A percentile compares a stretch with the other conserved stretches of the same genome.
phyloP scores from a whole-genome alignment of 768 basidiomycete species.

The Russula vinacea region DNA sequence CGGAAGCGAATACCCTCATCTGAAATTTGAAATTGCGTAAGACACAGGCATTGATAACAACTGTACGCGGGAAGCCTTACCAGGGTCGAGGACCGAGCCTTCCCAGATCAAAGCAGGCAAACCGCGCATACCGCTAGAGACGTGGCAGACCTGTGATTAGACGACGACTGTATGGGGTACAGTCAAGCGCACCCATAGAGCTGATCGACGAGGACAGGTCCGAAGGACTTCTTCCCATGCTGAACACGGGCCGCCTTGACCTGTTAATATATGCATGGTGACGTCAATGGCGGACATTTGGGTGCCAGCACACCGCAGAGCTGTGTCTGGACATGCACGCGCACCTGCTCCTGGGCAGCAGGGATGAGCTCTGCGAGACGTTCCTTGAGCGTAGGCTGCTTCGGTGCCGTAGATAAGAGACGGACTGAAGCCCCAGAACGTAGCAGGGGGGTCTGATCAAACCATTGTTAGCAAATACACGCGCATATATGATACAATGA shows the following conservation, averaged over 20 bases:
- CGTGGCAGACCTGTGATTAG: constrained; percentile 19
- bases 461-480: constrained; percentile 28
- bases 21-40: constrained; percentile 34
- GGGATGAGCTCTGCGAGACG: constrained; percentile 93
- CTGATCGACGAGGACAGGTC: constrained; percentile 87
- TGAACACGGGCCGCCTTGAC: constrained; percentile 79
- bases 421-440: constrained; percentile 50
- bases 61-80: constrained; percentile 44
- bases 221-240: constrained; percentile 92
- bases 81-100: constrained; percentile 93
- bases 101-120: constrained; percentile 97
- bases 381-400: constrained; percentile 82
- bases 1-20: constrained; percentile 99
- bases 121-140: constrained; percentile 75
- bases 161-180: background rate
- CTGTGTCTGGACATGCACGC: constrained; percentile 28
- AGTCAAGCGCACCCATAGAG: constrained; percentile 67
- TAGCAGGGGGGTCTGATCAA: constrained; percentile 39
- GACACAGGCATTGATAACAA: constrained; percentile 15
- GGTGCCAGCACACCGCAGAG: background rate
- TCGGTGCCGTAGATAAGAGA: constrained; percentile 62
- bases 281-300: constrained; percentile 14
- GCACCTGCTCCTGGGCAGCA: constrained; percentile 69
- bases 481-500: constrained; percentile 25
- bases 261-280: constrained; percentile 38